Evolutionary conservation across 331 rosid species (phyloP).

Genomic region (Arachis monticola): DNA sequence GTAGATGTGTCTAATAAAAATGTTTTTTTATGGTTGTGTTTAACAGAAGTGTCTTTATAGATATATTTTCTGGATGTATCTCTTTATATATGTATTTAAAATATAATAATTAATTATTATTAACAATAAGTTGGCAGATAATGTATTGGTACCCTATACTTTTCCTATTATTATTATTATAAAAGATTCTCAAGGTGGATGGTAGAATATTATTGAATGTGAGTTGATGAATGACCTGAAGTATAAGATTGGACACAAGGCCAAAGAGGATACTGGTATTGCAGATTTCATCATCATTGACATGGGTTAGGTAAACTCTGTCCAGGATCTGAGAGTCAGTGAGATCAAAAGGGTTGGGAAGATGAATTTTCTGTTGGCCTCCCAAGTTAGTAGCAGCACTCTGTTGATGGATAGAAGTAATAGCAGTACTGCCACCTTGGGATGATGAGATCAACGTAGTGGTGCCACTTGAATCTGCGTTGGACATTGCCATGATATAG

Average conservation of each 20-base stretch:
- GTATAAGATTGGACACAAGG: conserved; percentile 41
- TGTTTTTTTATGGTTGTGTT: too few species aligned
- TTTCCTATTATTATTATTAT: neutral
- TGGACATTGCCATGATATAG: conserved; percentile 33
- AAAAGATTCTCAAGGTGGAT: neutral
- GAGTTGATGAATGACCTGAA: conserved; percentile 32
- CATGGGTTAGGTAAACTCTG: conserved; percentile 39
- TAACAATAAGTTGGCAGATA: too few species aligned
- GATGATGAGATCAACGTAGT: neutral
- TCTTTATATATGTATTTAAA: too few species aligned
- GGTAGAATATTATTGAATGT: neutral
- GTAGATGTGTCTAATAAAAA: too few species aligned
- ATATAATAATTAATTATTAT: too few species aligned
- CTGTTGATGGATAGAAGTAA: neutral
- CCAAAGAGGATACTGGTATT: conserved; percentile 21
- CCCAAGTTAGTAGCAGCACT: conserved; percentile 1
- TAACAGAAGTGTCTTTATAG: too few species aligned
- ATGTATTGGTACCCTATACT: too few species aligned
- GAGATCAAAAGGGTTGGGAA: conserved; percentile 41
- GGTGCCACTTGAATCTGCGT: conserved; percentile 1
- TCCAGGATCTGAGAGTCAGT: conserved; percentile 39
- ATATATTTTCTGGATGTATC: too few species aligned
- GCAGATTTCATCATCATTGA: conserved; percentile 42
- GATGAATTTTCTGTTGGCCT: conserved; percentile 19
- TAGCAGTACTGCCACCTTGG: neutral